Base-by-base conservation (phyloP, 805 yeast species). In the Isabelozyma gotoi region DNA sequence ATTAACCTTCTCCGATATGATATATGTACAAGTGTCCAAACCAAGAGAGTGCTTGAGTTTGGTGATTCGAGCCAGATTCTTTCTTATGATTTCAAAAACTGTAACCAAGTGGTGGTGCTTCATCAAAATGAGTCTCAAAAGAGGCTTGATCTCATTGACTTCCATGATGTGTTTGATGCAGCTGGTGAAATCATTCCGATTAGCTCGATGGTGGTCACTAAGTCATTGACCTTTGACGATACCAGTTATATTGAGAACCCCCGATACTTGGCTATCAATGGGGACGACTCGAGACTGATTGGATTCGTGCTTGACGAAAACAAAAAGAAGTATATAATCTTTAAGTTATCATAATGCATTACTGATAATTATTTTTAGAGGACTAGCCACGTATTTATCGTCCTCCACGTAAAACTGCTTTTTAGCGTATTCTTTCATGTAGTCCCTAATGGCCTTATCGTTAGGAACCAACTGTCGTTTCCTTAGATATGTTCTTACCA, bases 291-390 rank as follows among this genome's bases (percentile, higher is more conserved):
- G 3, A 53, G 61, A 19, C 45, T 59, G 0, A 56, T 62, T 34
- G 76, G 71, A 5, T 71, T 76, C 45, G 45, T 78, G 12, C 46
- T 77, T 29, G 80, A 75, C 47, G 48, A 56, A 7, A 53, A 68
- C 19, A 68, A 57, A 39, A 71, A 66, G 46, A 63, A 68, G 40
- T 76, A 74, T 49, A 48, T 60, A 19, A 63, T 74, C 12, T 56
- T 75, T 31, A 61, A 60, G 31, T 33, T 48, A 29, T 39, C 38
- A 38, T 19, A 11, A 6, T 31, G 29, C 29, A 21, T 21, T 21
- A 21, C 11, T 11, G 11, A 21, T 21, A 11, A 11, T 21, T 7
- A n/a, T n/a, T 17, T 17, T 49, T 46, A 63, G 51, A 41, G 62
- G 54, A 40, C 63, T 59, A 52, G 57, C 33, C 32, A 40, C 33